Evolutionary conservation across 2,329 filamentous ascomycete genomes (phyloP), one percentile per base, ranked within the genome.

Genomic region (Aspergillus sp.): DNA sequence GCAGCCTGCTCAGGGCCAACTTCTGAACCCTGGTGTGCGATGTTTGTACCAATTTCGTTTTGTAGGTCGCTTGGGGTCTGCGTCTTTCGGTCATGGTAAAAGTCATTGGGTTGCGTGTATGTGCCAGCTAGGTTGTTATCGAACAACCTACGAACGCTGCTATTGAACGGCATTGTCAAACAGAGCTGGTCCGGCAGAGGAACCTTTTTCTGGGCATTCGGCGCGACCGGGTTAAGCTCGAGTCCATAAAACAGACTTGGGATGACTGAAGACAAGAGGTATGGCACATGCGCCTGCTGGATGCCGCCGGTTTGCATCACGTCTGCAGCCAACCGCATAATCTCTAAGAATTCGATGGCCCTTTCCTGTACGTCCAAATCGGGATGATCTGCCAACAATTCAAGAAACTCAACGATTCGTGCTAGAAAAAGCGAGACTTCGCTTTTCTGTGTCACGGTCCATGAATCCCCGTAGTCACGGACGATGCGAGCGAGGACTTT

Each of bases 291-390:
- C 3, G 43, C 56, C 31, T 66, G 60, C 17, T 68, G 59, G 14
- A 65, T 60, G 40, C 68, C 64, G 4, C 27, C 27, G 27, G 73
- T 67, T 4, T 68, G 71, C 37, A 80, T 62, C 41, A 93, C 92
- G 76, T 99, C 95, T 1, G 87, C 86, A 2, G 91, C 91, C 45
- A 99, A 81, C 58, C 91, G 91, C 68, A 98, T 85, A 12, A 98
- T 81, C 71, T 99, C 95, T 0, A 92, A 83, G 66, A 96, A 96
- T 70, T 97, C 93, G 1, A 97, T 93, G 3, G 93, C 89, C 56
- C 95, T 86, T 73, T 98, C 95, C 75, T 99, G 95, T 3, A 99
- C 92, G 71, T 99, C 95, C 1, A 99, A 81, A 66, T 87, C 91
- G 0, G 93, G 93, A 71, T 98, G 91, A 41, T 88, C 81, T 0